Evolutionary conservation across 1,139 yeast genomes (phyloP), one percentile per base, ranked within the genome.

Genomic region (Pichia sp.): DNA sequence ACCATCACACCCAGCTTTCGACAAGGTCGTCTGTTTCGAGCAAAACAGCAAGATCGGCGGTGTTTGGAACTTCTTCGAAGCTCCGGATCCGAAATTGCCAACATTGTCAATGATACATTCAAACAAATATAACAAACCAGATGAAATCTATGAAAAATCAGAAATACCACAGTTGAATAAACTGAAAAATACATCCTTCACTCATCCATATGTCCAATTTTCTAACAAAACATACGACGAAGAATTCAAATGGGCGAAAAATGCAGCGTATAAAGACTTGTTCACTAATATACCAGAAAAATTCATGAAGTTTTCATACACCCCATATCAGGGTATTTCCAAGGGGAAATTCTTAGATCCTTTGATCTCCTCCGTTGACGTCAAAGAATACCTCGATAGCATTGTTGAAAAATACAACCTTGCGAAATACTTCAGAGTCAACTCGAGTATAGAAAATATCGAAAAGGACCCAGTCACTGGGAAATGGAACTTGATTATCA

Each of bases 211-310:
- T 32, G 38, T 47, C 18, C 35, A 20, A 15, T 34, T 40, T 5
- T 19, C 36, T 8, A 9, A 31, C 3, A 50, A 52, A 36, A 44
- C 21, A 3, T 34, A 40, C 9, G 30, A 30, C 1, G 53, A 55
- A 5, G 50, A 47, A 17, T 30, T 46, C 6, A 53, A 46, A 38
- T 56, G 60, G 59, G 46, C 44, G 20, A 51, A 50, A 39, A 56
- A 57, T 38, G 60, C 58, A 8, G 54, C 75, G 19, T 76, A 69
- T 53, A 68, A 70, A 28, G 68, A 69, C 44, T 60, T 77, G 12
- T 76, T 69, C 60, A 73, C 80, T 30, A 77, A 77, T 52, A 72
- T 77, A 32, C 77, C 81, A 3, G 54, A 70, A 27, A 58, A 74
- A 44, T 73, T 72, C 51, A 67, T 76, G 48, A 61, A 76, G 44